Evolutionary conservation across 257 asterid species (phyloP).

Genomic region (Nemophila menziesii): DNA sequence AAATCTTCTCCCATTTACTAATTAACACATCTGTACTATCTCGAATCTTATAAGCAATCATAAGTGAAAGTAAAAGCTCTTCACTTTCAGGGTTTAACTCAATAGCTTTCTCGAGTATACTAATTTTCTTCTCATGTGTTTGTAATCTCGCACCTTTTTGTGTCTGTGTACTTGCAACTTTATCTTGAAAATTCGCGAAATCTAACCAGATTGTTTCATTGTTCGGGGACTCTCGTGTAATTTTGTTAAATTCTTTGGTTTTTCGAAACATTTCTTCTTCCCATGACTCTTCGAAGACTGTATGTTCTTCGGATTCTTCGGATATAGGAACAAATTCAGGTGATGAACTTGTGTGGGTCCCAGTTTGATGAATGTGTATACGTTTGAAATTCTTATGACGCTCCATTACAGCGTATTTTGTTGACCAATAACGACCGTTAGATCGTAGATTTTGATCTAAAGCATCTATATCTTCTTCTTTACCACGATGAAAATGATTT

Average conservation of each 20-base stretch:
- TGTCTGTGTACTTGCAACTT: slow-evolving; percentile 76
- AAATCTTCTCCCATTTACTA: slow-evolving; percentile 85
- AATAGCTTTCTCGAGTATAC: slow-evolving; percentile 92
- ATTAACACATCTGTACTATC: slow-evolving; percentile 62
- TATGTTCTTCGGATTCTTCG: slow-evolving; percentile 33
- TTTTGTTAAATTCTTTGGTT: slow-evolving; percentile 74
- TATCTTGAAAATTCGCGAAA: slow-evolving; percentile 87
- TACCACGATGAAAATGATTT: slow-evolving; percentile 23
- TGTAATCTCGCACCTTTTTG: slow-evolving; percentile 89
- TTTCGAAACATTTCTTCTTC: slow-evolving; percentile 75
- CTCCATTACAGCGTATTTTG: slow-evolving; percentile 66
- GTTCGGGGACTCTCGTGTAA: slow-evolving; percentile 84
- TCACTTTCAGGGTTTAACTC: slow-evolving; percentile 84
- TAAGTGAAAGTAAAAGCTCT: slow-evolving; percentile 69
- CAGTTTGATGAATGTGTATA: slow-evolving; percentile 36
- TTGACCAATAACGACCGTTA: slow-evolving; percentile 94
- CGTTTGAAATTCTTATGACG: slow-evolving; percentile 85
- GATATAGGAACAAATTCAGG: slow-evolving; percentile 49
- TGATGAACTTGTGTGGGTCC: slow-evolving; percentile 18
- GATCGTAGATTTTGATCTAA: slow-evolving; percentile 57
- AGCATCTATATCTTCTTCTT: slow-evolving; percentile 61
- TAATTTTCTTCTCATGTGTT: slow-evolving; percentile 87
- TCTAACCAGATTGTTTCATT: slow-evolving; percentile 70
- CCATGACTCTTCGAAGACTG: slow-evolving; percentile 76
- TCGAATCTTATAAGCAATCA: slow-evolving; percentile 73